Base-by-base conservation (phyloP, 192 early-diverging fungal genomes). In the Coemansia reversa region DNA sequence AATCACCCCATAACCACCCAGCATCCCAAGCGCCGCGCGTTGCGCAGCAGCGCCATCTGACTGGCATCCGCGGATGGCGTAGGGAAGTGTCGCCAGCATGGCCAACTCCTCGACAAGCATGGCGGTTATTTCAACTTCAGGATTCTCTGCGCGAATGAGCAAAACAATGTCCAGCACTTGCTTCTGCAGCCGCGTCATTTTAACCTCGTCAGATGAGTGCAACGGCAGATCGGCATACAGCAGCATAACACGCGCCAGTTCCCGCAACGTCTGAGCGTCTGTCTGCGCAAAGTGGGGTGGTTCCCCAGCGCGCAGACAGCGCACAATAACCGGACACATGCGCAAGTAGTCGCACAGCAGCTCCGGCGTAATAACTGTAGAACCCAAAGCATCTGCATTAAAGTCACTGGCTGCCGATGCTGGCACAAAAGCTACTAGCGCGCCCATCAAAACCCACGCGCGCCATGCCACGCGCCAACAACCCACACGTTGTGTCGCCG, bases 111-210 rank as follows among this genome's bases (percentile, higher is more conserved):
- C 59, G 14, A 74, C 48, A 1, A 53, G 65, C 39, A 68, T 32
- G 1, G 65, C 67, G n/a, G 58, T 50, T 7, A 53, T 63, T 2
- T 63, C 56, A n/a, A 58, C 29, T 9, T 50, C 71, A 57, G 56
- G 35, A 16, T 55, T 55, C 4, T 11, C 53, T 2, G 27, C 22
- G n/a, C 55, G 56, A 0, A 67, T 50, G 22, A 51, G 29, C 8
- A 71, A 66, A 16, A 91, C 56, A 3, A 83, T 69, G 29, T 89
- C 88, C 14, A 94, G 73, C 22, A 90, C 84, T 45, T 84, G 84
- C 24, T 63, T 59, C 74, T 97, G 95, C 12, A 92, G 74, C 19
- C 83, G 80, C 0, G 90, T 87, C 35, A 88, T 70, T 27, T 67
- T 70, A 22, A 92, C 87, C 3, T 88, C 57, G 55, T 90, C 90